A percentile compares a stretch with the other conserved stretches of the same genome.
phyloP scores from a whole-genome alignment of 108 stramenopile species.

The Cyclotella sp. region DNA sequence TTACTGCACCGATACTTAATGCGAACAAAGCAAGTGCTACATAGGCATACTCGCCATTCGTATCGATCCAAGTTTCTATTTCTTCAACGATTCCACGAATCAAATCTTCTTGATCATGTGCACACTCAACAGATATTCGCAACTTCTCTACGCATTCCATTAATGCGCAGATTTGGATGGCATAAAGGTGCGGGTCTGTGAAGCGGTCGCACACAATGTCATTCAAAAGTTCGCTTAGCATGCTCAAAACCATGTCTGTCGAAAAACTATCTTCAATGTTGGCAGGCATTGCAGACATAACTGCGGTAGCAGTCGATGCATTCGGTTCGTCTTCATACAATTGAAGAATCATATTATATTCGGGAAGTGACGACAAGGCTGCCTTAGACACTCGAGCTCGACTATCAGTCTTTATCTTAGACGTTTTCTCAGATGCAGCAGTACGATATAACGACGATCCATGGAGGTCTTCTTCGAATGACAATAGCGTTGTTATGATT shows the following conservation, averaged over 20 bases:
- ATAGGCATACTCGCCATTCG: slow-evolving; percentile 28
- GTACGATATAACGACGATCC: slow-evolving; percentile 64
- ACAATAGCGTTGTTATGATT: slow-evolving; percentile 39
- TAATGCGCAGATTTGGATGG: slow-evolving; percentile 31
- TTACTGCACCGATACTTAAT: slow-evolving; percentile 18
- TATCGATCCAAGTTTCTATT: slow-evolving; percentile 27
- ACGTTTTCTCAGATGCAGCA: slow-evolving; percentile 15
- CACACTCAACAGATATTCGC: slow-evolving; percentile 20
- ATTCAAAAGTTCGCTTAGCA: slow-evolving; percentile 31
- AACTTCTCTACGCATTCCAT: slow-evolving; percentile 31
- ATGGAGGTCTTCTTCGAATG: slow-evolving; percentile 70
- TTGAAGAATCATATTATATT: slow-evolving; percentile 21
- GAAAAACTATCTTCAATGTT: slow-evolving; percentile 5
- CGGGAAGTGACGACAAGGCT: slow-evolving; percentile 44
- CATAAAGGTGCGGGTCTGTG: slow-evolving; percentile 21
- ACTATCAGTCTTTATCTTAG: slow-evolving; percentile 19
- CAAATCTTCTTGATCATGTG: slow-evolving; percentile 20
- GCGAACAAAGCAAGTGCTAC: slow-evolving; percentile 27
- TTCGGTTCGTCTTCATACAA: slow-evolving; percentile 51
- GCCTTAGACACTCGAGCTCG: slow-evolving; percentile 29
- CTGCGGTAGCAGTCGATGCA: slow-evolving; percentile 51
- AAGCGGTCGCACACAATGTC: slow-evolving; percentile 25
- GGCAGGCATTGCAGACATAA: slow-evolving; percentile 52
- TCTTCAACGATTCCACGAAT: slow-evolving; percentile 14
- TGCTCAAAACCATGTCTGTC: slow-evolving; percentile 18